Base-by-base conservation (phyloP, 331 rosid species). In the Arachis monticola region DNA sequence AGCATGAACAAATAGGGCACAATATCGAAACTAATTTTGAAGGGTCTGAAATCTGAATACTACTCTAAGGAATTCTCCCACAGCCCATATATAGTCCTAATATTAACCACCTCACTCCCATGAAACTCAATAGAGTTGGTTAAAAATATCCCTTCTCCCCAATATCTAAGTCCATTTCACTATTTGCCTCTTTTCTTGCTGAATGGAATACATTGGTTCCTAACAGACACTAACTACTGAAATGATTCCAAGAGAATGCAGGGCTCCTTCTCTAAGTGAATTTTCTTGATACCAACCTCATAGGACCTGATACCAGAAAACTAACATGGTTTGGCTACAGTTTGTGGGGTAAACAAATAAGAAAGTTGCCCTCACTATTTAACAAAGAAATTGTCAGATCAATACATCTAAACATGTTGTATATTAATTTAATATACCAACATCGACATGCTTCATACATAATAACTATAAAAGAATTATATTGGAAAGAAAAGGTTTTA, bases 261-360 rank as follows among this genome's bases (percentile, higher is more conserved):
- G 12, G 1, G 8, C 58, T 41, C 64, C 7, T 27, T 42, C 41
- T 64, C 8, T 5, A 74, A 73, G 70, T 62, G 52, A 46, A 51
- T 51, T 32, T 73, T 47, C 70, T 38, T 64, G 13, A 72, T 14
- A 56, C 60, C 32, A 53, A 50, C 46, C 47, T 72, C 27, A 51
- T 38, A 51, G 52, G 46, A 56, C 56, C 71, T 32, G 55, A 46
- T 71, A 31, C 57, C 8, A 2, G 53, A 74, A 63, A 70, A 70
- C 32, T 32, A 35, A 62, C 38, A 52, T 10, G 41, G 65, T 4
- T 51, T 74, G 63, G 8, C 67, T 17, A 9, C 53, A 62, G 48
- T 61, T 51, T 11, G 65, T 1, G 7, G 53, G 58, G 27, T 48
- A 64, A 41, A 32, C 8, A 30, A 42, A 55, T 59, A 58, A 3